Evolutionary conservation across 805 yeast species (phyloP), one percentile per base, ranked within the genome.

Genomic region (Saccharomycopsis amapae): DNA sequence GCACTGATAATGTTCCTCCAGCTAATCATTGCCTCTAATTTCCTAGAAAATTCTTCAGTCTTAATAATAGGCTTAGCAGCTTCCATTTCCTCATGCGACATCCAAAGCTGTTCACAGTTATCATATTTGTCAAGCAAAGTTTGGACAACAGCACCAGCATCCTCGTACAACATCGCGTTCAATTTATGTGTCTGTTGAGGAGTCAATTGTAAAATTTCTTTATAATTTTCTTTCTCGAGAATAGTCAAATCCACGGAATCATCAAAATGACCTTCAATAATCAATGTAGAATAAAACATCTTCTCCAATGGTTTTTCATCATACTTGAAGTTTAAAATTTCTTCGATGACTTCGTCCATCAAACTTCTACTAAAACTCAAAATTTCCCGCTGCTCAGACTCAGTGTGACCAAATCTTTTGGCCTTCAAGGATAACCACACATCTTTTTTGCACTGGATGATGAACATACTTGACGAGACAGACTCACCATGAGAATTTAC

Each of bases 391-490:
- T 90, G 95, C 49, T 86, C 95, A 32, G 78, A 85, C 45, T 82
- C 80, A 0, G 90, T 71, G 49, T 96, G 72, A 17, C 93, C 89
- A 49, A 78, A 78, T 41, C 85, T 70, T 63, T 84, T 85, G 1
- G 97, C 89, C 41, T 85, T 70, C 17, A 93, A 74, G 20, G 90
- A 96, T 45, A 85, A 63, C 98, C 98, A 93, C 31, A 87, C 65
- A 49, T 79, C 86, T 55, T 82, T 85, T 52, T 78, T 78, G 58
- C 75, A 74, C 22, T 44, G 45, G 9, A 49, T 54, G 35, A 42
- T 28, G 25, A 49, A 46, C 33, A 40, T 42, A 33, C 39, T 40
- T 9, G 48, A 40, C 15, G 44, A 35, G 18, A 46, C 31, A 2
- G 45, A 26, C 24, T 42, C 48, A 23, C 51, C 51, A 41, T 47